Evolutionary conservation across 768 basidiomycete genomes (phyloP), one percentile per base, ranked within the genome.

Genomic region (Leccinum boreale): DNA sequence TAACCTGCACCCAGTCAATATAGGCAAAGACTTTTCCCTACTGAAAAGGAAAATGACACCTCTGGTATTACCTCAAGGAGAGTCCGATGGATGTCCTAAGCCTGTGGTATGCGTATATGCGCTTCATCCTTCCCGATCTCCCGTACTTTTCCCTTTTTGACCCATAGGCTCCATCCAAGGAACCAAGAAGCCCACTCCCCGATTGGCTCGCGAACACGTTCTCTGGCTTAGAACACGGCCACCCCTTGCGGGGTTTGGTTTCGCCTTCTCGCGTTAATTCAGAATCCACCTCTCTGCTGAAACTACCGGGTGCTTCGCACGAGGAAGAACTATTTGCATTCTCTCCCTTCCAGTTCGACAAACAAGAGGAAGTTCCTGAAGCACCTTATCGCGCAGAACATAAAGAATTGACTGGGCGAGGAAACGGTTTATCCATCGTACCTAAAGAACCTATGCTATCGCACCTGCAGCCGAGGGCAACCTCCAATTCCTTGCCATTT

Each of bases 181-280:
- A 58, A 56, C 44, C 56, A 19, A 71, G 53, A 53, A 72, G 44
- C 36, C 62, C 74, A 4, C 71, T 87, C 23, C 86, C 86, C 4
- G 63, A 67, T 24, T 89, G 87, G 87, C 77, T 87, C 14, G 73
- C 75, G 24, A 66, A 73, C 39, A 83, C 85, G 4, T 79, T 89
- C 52, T 74, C 73, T 48, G 74, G 74, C 23, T 73, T 87, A 36
- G 67, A 68, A 59, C 36, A 66, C 6, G 60, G 57, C 7, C 74
- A 77, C 59, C 75, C 76, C 7, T 59, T 76, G 31, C 73, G 73
- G 54, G 62, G 61, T 7, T 58, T 77, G 51, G 60, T 73, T 58
- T 69, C 66, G 17, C 67, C 57, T 56, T 64, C 62, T 50, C 59
- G 57, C 23, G 36, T 56, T 1, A 39, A 62, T 53, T 19, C 44